Conservation (phyloP, 371 early-diverging fungal species). For the Saksenaea oblongispora region DNA sequence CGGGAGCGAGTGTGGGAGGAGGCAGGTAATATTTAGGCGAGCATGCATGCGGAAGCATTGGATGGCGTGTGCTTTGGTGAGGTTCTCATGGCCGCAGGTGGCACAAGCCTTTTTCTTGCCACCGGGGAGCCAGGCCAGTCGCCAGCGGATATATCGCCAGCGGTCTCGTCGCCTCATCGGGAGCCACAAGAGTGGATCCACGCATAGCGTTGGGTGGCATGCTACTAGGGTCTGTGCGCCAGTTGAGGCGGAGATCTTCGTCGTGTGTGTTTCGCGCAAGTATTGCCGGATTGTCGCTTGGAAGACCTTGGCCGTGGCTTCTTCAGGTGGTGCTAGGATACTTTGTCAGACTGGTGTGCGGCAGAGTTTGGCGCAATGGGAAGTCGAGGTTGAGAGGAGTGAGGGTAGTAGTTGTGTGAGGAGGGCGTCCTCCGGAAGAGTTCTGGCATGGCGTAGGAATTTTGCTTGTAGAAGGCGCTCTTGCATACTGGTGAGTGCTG, state of each 20-base stretch:
- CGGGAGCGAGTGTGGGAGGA: no score
- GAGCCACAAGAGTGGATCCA: background rate
- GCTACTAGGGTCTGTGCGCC: background rate
- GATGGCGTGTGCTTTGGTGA: no score
- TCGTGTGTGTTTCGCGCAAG: no score
- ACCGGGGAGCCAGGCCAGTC: conserved; percentile 1
- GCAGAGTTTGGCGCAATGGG: background rate
- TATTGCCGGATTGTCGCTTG: background rate
- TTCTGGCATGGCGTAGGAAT: background rate
- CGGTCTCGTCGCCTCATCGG: background rate
- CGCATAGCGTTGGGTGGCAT: background rate
- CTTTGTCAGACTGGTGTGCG: background rate
- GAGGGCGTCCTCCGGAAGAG: conserved; percentile 11
- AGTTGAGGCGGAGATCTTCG: background rate
- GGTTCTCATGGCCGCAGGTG: no score
- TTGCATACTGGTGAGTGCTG: no score
- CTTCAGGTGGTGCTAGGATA: background rate
- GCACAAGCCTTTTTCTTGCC: conserved; percentile 13
- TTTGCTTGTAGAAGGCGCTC: conserved; percentile 5
- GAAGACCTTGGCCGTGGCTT: background rate
- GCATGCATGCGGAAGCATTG: no score
- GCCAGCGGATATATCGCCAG: conserved; percentile 2
- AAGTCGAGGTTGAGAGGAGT: background rate
- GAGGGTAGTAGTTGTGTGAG: background rate
- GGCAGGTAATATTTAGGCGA: no score